Evolutionary conservation across 2,329 filamentous ascomycete genomes (phyloP).

Genomic region (Stagonosporopsis vannaccii): DNA sequence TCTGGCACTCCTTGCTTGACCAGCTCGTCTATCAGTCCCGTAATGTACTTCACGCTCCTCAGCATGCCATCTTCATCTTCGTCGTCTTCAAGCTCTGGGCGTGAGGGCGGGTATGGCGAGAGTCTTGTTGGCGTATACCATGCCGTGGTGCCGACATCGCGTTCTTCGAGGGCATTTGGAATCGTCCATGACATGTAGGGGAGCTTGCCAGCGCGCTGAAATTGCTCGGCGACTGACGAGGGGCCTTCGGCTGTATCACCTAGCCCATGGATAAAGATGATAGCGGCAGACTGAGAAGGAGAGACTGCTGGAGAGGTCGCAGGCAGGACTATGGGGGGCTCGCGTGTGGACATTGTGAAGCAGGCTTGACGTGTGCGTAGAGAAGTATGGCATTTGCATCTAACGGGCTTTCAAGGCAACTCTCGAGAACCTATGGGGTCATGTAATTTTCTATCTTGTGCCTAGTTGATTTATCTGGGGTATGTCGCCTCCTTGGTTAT

Average conservation of each 20-base stretch:
- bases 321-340: constrained; percentile 48
- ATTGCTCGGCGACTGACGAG: constrained; percentile 56
- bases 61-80: constrained; percentile 58
- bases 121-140: constrained; percentile 56
- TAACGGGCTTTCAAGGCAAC: not conserved
- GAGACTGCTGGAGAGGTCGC: constrained; percentile 45
- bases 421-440: not conserved
- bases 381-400: not conserved
- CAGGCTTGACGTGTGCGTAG: not conserved
- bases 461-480: not conserved
- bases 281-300: constrained; percentile 51
- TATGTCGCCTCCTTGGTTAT: constrained; percentile 6
- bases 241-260: constrained; percentile 56
- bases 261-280: constrained; percentile 57
- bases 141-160: constrained; percentile 55
- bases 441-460: not conserved
- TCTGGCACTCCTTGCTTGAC: constrained; percentile 51
- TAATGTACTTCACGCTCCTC: constrained; percentile 51
- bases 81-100: constrained; percentile 54
- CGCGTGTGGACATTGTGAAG: constrained; percentile 15
- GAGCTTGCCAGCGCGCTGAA: constrained; percentile 58
- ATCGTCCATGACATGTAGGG: constrained; percentile 59
- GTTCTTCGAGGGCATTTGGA: constrained; percentile 58
- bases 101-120: constrained; percentile 49
- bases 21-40: constrained; percentile 52